phyloP scores from a whole-genome alignment of 306 rosid genomes.

The Cucurbita pepo region DNA sequence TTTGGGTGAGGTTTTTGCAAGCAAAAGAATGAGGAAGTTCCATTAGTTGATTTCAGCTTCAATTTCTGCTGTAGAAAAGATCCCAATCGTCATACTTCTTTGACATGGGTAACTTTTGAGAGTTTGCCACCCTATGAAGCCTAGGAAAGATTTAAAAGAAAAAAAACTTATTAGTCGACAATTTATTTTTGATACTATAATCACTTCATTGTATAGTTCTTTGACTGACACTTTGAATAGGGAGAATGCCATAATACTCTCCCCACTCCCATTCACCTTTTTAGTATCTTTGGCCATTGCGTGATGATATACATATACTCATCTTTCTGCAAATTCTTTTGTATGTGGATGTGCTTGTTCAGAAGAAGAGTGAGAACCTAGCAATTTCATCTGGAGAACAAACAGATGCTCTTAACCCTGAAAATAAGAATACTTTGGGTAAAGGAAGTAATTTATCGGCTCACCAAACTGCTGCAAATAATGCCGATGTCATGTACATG shows the following conservation, averaged over 20 bases:
- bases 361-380: conserved; percentile 63
- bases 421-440: conserved; percentile 45
- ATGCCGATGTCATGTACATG: conserved; percentile 28
- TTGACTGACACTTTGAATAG: background rate
- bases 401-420: conserved; percentile 36
- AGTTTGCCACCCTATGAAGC: background rate
- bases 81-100: background rate
- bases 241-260: background rate
- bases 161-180: no score
- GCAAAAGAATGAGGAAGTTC: background rate
- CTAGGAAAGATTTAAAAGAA: no score
- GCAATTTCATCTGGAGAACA: conserved; percentile 57
- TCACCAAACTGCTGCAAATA: conserved; percentile 35
- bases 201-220: background rate
- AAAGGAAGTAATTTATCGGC: conserved; percentile 43
- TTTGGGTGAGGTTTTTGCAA: no score
- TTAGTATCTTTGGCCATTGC: background rate
- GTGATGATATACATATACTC: background rate
- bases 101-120: background rate
- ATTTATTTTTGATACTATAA: background rate
- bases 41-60: background rate
- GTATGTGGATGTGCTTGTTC: conserved; percentile 17
- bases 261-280: background rate
- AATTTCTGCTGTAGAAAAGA: background rate
- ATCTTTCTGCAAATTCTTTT: conserved; percentile 13